Evolutionary conservation across 805 yeast genomes (phyloP).

Genomic region (Lipomyces yamanashiensis): DNA sequence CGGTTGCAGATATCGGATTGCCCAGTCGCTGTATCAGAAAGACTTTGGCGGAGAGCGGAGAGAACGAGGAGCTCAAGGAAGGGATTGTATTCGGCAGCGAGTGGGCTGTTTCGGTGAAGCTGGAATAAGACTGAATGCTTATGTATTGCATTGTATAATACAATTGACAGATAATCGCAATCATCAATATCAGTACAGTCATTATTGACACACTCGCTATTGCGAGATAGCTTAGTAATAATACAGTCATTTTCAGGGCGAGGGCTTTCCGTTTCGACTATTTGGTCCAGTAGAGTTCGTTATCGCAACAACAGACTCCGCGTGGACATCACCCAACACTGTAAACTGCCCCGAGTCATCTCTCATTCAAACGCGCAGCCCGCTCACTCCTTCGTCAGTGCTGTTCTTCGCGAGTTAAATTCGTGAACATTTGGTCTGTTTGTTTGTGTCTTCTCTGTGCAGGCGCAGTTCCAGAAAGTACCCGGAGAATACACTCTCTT

Average conservation of each 20-base stretch:
- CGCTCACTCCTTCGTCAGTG: background rate
- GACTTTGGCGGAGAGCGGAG: constrained; percentile 10
- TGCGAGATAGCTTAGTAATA: background rate
- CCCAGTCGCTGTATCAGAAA: constrained; percentile 34
- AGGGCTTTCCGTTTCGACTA: constrained; percentile 3
- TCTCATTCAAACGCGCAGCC: background rate
- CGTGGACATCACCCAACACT: constrained; percentile 3
- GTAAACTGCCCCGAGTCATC: background rate
- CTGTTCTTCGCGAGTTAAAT: background rate
- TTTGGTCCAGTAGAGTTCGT: constrained; percentile 8
- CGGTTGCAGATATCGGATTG: constrained; percentile 38
- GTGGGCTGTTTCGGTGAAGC: constrained; percentile 21
- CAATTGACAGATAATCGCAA: background rate
- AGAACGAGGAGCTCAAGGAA: constrained; percentile 24
- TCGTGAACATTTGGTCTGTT: background rate
- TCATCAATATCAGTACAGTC: background rate
- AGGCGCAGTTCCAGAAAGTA: background rate
- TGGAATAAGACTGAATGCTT: constrained; percentile 13
- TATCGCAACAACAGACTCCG: constrained; percentile 14
- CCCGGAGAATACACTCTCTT: background rate
- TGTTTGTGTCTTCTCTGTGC: background rate
- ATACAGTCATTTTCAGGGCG: background rate
- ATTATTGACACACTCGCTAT: too few relatives aligned
- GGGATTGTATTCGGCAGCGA: constrained; percentile 37
- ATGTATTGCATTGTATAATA: background rate